phyloP scores from a whole-genome alignment of 129 eudicot genomes.

The Centaurea solstitialis region DNA sequence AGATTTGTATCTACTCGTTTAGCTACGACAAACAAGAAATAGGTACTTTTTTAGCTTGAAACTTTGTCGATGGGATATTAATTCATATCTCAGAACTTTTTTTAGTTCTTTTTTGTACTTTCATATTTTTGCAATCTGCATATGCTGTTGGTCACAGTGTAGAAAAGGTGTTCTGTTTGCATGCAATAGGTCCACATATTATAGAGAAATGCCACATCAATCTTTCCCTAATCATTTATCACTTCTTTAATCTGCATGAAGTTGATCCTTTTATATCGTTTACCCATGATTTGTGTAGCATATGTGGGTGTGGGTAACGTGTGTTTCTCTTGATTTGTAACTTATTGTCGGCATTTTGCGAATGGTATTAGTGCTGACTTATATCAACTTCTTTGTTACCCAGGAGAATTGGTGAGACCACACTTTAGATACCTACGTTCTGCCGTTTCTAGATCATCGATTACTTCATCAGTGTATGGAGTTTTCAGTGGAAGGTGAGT shows the following conservation, averaged over 20 bases:
- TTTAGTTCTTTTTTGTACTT: too few species aligned
- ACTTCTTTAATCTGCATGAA: neutral
- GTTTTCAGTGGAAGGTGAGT: slow-evolving; percentile 85
- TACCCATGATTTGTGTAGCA: neutral
- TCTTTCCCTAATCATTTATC: neutral
- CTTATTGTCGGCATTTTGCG: neutral
- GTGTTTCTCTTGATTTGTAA: neutral
- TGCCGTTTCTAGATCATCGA: slow-evolving; percentile 53
- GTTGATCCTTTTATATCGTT: neutral
- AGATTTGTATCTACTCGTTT: too few species aligned
- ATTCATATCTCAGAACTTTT: neutral
- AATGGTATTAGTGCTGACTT: neutral
- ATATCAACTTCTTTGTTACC: neutral
- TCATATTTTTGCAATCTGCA: neutral
- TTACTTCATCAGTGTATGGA: slow-evolving; percentile 67
- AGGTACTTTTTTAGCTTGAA: too few species aligned
- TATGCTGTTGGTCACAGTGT: too few species aligned
- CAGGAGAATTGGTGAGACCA: slow-evolving; percentile 77
- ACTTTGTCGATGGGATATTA: neutral
- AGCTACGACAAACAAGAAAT: too few species aligned
- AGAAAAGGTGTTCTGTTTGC: too few species aligned
- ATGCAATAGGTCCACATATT: too few species aligned
- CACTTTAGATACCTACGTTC: slow-evolving; percentile 56
- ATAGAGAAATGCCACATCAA: neutral
- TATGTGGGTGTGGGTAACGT: neutral